phyloP scores from a whole-genome alignment of 768 basidiomycete species.

The Kwoniella sp. region DNA sequence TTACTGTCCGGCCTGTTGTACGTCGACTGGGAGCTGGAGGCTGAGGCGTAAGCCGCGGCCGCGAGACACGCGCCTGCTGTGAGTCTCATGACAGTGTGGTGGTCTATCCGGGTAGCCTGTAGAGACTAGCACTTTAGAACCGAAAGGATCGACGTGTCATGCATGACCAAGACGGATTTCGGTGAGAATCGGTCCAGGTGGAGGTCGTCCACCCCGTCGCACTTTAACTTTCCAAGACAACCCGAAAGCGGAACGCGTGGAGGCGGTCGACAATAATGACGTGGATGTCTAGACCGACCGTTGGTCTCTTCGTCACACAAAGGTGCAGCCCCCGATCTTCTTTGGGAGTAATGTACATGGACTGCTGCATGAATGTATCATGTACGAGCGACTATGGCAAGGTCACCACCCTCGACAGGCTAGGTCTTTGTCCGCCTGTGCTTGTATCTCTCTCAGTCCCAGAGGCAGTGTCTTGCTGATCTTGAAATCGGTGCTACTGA shows the following conservation, averaged over 20 bases:
- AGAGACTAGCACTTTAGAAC: too few species aligned
- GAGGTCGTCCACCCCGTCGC: conserved; percentile 6
- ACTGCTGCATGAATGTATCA: too few species aligned
- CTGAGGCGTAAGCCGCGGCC: background rate
- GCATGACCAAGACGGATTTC: background rate
- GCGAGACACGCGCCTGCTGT: background rate
- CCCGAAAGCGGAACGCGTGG: too few species aligned
- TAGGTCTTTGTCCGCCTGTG: conserved; percentile 2
- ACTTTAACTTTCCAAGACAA: background rate
- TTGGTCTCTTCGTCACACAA: too few species aligned
- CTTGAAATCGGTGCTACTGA: background rate
- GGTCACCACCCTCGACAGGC: conserved; percentile 3
- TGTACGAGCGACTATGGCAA: too few species aligned
- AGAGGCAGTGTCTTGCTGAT: conserved; percentile 1
- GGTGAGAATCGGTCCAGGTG: conserved; percentile 5
- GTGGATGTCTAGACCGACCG: too few species aligned
- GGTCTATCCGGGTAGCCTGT: too few species aligned
- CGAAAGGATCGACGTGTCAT: conserved; percentile 6
- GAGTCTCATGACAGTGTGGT: background rate
- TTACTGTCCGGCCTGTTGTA: conserved; percentile 44
- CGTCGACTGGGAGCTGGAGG: too few species aligned
- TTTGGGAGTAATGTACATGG: too few species aligned
- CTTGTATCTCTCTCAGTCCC: conserved; percentile 3
- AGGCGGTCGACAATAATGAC: too few species aligned
- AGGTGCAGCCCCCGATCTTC: too few species aligned